Evolutionary conservation across 306 rosid genomes (phyloP).

Genomic region (Acmispon strigosus): DNA sequence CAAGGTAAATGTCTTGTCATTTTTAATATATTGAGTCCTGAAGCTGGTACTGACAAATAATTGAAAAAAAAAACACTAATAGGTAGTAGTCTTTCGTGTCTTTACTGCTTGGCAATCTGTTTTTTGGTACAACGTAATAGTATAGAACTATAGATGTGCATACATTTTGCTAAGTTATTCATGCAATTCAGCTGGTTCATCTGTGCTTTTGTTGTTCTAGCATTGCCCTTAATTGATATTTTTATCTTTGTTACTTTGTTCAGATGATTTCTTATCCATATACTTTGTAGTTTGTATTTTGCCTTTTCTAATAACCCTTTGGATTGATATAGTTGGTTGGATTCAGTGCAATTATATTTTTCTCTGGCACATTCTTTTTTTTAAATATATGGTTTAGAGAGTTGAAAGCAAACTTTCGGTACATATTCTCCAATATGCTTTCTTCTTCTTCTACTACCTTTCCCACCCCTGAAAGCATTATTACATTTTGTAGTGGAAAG

Average conservation of each 20-base stretch:
- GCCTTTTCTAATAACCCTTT: not conserved
- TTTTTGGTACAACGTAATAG: not conserved
- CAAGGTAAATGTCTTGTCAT: slow-evolving; percentile 42
- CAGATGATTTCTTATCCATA: too few species aligned
- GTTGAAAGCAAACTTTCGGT: not conserved
- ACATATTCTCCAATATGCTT: not conserved
- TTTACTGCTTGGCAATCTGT: not conserved
- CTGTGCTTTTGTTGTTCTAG: not conserved
- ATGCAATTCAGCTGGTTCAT: not conserved
- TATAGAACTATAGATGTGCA: not conserved
- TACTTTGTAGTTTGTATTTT: too few species aligned
- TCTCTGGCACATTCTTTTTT: not conserved
- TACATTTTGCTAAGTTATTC: not conserved
- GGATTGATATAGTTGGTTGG: not conserved
- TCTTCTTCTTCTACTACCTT: not conserved
- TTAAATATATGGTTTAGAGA: not conserved
- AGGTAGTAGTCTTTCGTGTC: not conserved
- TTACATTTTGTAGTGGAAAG: slow-evolving; percentile 2
- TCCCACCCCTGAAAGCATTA: slow-evolving; percentile 11
- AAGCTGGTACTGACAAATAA: not conserved
- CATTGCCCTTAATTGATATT: too few species aligned
- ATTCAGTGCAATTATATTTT: not conserved
- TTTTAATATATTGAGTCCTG: not conserved
- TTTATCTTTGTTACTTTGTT: too few species aligned
- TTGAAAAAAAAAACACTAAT: not conserved